phyloP scores from a whole-genome alignment of 2,329 filamentous ascomycete genomes.

The Hortaea sp. region DNA sequence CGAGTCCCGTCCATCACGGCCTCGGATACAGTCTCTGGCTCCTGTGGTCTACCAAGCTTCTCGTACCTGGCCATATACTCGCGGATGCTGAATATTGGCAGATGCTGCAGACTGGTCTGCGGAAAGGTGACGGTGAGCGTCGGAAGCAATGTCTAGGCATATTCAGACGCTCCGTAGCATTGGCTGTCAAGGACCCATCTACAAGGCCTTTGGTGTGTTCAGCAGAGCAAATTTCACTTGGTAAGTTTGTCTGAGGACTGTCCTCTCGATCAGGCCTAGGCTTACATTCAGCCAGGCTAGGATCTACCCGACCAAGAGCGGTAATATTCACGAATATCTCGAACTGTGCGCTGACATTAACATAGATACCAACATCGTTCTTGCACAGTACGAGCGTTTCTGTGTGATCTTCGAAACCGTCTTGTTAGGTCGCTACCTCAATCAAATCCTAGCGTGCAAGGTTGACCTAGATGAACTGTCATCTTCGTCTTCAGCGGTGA shows the following conservation, averaged over 20 bases:
- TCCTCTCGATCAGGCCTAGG: too few species aligned
- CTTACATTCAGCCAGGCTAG: too few species aligned
- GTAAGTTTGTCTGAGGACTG: not conserved
- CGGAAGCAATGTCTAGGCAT: constrained; percentile 38
- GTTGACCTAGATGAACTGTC: constrained; percentile 32
- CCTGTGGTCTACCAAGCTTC: constrained; percentile 5
- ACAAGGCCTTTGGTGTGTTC: constrained; percentile 3
- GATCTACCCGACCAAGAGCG: too few species aligned
- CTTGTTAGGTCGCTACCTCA: constrained; percentile 38
- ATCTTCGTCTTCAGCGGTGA: constrained; percentile 25
- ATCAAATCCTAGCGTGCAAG: constrained; percentile 38
- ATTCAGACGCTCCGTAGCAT: constrained; percentile 30
- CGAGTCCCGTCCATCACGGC: not conserved
- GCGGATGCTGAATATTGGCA: constrained; percentile 29
- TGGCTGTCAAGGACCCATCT: constrained; percentile 12
- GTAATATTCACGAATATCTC: too few species aligned
- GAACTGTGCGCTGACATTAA: too few species aligned
- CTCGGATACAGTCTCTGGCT: constrained; percentile 16
- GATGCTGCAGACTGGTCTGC: constrained; percentile 28
- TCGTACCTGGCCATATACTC: not conserved
- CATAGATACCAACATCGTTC: too few species aligned
- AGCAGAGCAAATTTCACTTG: not conserved
- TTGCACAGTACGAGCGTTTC: constrained; percentile 31
- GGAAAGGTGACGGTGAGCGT: constrained; percentile 35
- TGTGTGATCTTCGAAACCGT: constrained; percentile 39